These are phyloP conservation scores for Phaeodactylum tricornutum DNA, from an alignment of 108 stramenopile species.

Conservation along the genomic window DNA sequence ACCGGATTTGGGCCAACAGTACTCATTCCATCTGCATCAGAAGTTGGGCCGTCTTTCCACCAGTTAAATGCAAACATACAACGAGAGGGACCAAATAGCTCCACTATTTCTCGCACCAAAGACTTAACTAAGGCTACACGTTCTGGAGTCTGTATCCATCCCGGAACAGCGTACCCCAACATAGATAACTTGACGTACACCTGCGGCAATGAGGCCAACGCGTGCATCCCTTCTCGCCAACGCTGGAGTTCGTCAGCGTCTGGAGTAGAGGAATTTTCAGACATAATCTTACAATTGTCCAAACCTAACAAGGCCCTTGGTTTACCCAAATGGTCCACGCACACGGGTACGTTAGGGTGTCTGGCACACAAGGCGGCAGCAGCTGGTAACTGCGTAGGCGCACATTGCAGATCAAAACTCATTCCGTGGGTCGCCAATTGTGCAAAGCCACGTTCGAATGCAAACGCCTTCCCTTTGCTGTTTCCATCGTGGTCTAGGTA, in stretches of 20 bases:
- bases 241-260: slow-evolving; percentile 36
- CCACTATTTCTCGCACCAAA: slow-evolving; percentile 48
- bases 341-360: slow-evolving; percentile 46
- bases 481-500: slow-evolving; percentile 25
- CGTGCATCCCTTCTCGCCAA: slow-evolving; percentile 61
- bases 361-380: slow-evolving; percentile 40
- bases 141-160: slow-evolving; percentile 45
- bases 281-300: slow-evolving; percentile 26
- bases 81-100: slow-evolving; percentile 48
- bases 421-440: slow-evolving; percentile 34
- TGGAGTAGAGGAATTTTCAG: slow-evolving; percentile 5
- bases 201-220: slow-evolving; percentile 49
- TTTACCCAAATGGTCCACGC: slow-evolving; percentile 69
- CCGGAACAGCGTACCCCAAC: slow-evolving; percentile 71
- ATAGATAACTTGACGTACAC: slow-evolving; percentile 67
- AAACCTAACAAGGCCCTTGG: slow-evolving; percentile 33
- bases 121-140: slow-evolving; percentile 24
- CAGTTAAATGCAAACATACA: slow-evolving; percentile 77
- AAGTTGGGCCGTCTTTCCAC: slow-evolving; percentile 45
- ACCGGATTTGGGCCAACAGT: slow-evolving; percentile 48
- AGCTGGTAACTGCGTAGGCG: slow-evolving; percentile 51
- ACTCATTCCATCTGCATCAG: slow-evolving; percentile 42
- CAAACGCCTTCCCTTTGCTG: slow-evolving; percentile 16
- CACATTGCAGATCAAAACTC: slow-evolving; percentile 75
- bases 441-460: slow-evolving; percentile 59